Percentiles rank a stretch among this genome's conserved stretches.
Conservation (phyloP, 345 rosid genomes). For the Eucalyptus pauciflora region DNA sequence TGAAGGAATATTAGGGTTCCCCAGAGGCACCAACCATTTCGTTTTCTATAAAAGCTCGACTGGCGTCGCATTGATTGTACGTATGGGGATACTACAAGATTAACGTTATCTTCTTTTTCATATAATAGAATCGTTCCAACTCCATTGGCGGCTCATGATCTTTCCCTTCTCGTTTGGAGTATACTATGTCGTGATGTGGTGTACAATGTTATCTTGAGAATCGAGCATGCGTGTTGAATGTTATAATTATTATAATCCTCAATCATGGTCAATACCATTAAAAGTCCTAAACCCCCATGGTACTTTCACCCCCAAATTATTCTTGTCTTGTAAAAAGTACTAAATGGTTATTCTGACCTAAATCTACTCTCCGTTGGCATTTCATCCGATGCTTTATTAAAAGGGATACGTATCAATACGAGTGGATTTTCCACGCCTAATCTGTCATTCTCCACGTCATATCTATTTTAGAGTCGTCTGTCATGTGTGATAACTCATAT, state of each 20-base stretch:
- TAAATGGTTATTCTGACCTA: not conserved
- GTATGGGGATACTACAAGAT: not conserved
- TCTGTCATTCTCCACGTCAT: not conserved
- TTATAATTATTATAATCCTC: not conserved
- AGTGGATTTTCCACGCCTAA: not conserved
- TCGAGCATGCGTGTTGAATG: not conserved
- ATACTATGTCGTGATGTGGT: not conserved
- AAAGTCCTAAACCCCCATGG: not conserved
- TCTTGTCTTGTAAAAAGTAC: not conserved
- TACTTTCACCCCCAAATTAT: not conserved
- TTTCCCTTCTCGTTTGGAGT: not conserved
- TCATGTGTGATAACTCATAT: not conserved
- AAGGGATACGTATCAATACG: rapidly evolving
- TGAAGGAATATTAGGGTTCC: not conserved
- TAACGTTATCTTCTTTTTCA: not conserved
- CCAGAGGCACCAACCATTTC: not conserved
- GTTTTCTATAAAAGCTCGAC: not conserved
- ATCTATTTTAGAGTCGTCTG: not conserved
- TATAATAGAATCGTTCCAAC: not conserved
- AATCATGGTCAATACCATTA: not conserved
- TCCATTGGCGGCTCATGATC: not conserved
- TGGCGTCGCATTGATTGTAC: not conserved
- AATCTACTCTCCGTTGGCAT: not conserved
- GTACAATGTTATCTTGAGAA: not conserved
- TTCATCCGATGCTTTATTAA: rapidly evolving